These are phyloP conservation scores for Catharanthus roseus DNA, from an alignment of 257 asterid genomes.

Conservation along the genomic window DNA sequence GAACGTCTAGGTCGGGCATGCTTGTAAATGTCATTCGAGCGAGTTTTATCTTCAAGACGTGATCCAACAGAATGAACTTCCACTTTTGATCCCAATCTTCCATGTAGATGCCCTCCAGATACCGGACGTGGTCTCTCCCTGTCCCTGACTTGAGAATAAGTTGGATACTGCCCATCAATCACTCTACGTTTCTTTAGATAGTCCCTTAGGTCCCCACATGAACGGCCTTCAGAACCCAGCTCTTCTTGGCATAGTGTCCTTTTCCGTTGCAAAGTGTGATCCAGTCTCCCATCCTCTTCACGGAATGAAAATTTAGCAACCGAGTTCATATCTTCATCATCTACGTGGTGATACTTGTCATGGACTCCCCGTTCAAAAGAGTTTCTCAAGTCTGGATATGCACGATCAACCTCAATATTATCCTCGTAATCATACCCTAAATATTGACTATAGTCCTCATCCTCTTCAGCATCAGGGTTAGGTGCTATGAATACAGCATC, in stretches of 20 bases:
- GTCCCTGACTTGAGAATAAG: constrained; percentile 15
- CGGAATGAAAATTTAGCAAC: neutral
- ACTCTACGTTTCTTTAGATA: constrained; percentile 25
- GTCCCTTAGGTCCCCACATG: constrained; percentile 28
- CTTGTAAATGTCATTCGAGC: neutral
- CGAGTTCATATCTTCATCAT: constrained; percentile 7
- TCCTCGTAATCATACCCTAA: constrained; percentile 25
- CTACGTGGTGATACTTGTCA: constrained; percentile 7
- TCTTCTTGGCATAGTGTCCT: constrained; percentile 12
- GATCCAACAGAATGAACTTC: constrained; percentile 19
- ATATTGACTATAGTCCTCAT: constrained; percentile 16
- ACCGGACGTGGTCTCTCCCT: constrained; percentile 12
- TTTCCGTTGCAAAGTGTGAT: constrained; percentile 10
- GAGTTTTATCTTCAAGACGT: neutral
- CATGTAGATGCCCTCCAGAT: constrained; percentile 13
- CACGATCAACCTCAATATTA: constrained; percentile 21
- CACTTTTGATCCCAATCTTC: constrained; percentile 29
- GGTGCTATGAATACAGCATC: constrained; percentile 17
- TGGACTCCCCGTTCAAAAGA: constrained; percentile 11
- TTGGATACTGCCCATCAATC: constrained; percentile 11
- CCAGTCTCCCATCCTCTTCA: constrained; percentile 16
- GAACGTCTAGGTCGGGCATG: constrained; percentile 12
- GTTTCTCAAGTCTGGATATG: constrained; percentile 19
- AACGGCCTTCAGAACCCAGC: constrained; percentile 3
- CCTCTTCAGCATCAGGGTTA: constrained; percentile 24